Conservation (phyloP, 345 rosid genomes). For the Conringia planisiliqua region DNA sequence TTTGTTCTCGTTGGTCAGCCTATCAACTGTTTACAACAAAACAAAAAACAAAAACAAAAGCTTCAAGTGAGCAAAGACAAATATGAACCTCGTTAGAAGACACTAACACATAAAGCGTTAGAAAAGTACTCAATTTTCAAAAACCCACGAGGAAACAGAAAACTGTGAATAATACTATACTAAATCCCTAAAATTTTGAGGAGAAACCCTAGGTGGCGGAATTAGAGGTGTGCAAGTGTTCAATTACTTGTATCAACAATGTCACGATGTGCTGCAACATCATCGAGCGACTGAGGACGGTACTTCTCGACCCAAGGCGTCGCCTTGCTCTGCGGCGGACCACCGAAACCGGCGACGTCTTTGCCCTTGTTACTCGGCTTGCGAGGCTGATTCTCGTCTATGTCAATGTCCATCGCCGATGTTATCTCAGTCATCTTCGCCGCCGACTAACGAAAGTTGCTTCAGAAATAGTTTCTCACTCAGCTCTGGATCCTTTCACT, state of each 20-base stretch:
- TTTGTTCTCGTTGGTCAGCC: slow-evolving; percentile 88
- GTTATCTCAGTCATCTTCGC: slow-evolving; percentile 50
- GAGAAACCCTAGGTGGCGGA: slow-evolving; percentile 26
- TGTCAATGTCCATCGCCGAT: slow-evolving; percentile 82
- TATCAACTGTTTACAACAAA: slow-evolving; percentile 68
- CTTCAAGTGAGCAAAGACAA: background rate
- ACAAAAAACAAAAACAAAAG: slow-evolving; percentile 6
- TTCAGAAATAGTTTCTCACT: background rate
- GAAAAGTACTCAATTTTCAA: background rate
- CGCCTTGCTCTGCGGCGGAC: slow-evolving; percentile 46
- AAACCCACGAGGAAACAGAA: background rate
- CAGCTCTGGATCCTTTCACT: slow-evolving; percentile 2
- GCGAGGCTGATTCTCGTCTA: slow-evolving; percentile 33
- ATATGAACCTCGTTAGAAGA: background rate
- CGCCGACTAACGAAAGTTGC: background rate
- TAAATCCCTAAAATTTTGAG: background rate
- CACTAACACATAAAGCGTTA: background rate
- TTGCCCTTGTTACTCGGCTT: slow-evolving; percentile 49
- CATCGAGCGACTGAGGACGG: slow-evolving; percentile 92
- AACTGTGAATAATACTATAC: background rate
- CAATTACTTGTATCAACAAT: slow-evolving; percentile 89
- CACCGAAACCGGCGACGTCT: slow-evolving; percentile 38
- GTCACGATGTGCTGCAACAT: slow-evolving; percentile 98
- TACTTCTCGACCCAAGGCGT: slow-evolving; percentile 97
- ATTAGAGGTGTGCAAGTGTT: background rate